Conservation (phyloP, 495 filamentous ascomycete species). For the Neurospora terricola region DNA sequence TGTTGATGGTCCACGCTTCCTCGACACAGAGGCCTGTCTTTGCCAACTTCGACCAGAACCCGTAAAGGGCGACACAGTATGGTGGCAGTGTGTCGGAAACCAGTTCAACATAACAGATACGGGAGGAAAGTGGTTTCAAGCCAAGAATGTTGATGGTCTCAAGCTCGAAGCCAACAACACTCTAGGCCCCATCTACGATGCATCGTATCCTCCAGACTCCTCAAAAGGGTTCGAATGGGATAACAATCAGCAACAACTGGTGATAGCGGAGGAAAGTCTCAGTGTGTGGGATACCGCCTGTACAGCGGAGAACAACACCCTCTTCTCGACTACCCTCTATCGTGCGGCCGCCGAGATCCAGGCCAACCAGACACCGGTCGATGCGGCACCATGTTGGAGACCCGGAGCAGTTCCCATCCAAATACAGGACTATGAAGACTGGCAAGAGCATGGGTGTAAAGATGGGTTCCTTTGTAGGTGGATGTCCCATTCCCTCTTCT, state of each 20-base stretch:
- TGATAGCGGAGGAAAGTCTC: background rate
- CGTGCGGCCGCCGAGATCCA: conserved; percentile 7
- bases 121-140: conserved; percentile 33
- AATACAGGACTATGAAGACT: conserved; percentile 25
- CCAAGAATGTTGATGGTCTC: conserved; percentile 2
- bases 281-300: conserved; percentile 22
- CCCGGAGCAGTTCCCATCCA: conserved; percentile 22
- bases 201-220: conserved; percentile 16
- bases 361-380: conserved; percentile 8
- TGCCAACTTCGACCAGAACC: conserved; percentile 22
- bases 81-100: conserved; percentile 33
- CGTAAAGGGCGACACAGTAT: background rate
- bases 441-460: conserved; percentile 26
- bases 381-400: conserved; percentile 26
- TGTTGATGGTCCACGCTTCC: conserved; percentile 23
- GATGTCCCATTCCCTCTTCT: background rate
- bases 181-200: conserved; percentile 17
- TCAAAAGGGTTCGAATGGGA: conserved; percentile 9
- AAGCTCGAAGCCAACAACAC: conserved; percentile 1
- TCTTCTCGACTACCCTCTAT: conserved; percentile 24
- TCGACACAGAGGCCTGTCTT: conserved; percentile 29
- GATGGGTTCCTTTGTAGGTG: conserved; percentile 32
- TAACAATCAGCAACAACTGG: conserved; percentile 5
- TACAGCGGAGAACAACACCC: conserved; percentile 21
- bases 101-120: conserved; percentile 15